Conservation (phyloP, 306 rosid species). For the Dryas drummondii region DNA sequence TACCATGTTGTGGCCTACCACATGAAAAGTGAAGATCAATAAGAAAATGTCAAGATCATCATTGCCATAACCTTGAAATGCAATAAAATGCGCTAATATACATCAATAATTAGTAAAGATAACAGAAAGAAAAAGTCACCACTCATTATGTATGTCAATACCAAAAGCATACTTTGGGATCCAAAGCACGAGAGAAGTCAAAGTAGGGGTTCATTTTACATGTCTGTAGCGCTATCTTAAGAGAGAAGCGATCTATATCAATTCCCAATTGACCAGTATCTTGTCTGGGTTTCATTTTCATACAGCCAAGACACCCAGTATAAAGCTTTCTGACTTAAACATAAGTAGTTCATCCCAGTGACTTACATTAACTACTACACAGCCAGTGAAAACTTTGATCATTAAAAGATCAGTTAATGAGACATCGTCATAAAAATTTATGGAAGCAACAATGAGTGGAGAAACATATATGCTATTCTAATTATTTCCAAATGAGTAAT, state of each 20-base stretch:
- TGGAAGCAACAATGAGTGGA: not conserved
- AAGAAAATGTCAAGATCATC: not conserved
- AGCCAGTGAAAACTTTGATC: not conserved
- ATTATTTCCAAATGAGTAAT: slow-evolving; percentile 9
- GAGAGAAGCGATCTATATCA: not conserved
- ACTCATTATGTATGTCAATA: not conserved
- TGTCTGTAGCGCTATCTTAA: not conserved
- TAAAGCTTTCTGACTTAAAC: not conserved
- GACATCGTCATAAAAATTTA: not conserved
- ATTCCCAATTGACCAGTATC: not conserved
- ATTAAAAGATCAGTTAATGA: not conserved
- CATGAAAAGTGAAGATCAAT: slow-evolving; percentile 14
- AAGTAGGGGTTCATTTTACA: not conserved
- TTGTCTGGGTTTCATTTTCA: not conserved
- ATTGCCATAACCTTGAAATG: not conserved
- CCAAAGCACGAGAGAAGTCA: not conserved
- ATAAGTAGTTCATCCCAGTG: not conserved
- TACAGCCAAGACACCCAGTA: not conserved
- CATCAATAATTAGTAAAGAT: not conserved
- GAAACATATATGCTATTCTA: not conserved
- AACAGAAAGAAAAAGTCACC: not conserved
- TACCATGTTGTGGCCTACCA: slow-evolving; percentile 90
- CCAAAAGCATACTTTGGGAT: not conserved
- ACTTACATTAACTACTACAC: not conserved
- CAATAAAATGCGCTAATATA: not conserved